phyloP scores from a whole-genome alignment of 2,329 filamentous ascomycete species.

The Exophiala bonariae region DNA sequence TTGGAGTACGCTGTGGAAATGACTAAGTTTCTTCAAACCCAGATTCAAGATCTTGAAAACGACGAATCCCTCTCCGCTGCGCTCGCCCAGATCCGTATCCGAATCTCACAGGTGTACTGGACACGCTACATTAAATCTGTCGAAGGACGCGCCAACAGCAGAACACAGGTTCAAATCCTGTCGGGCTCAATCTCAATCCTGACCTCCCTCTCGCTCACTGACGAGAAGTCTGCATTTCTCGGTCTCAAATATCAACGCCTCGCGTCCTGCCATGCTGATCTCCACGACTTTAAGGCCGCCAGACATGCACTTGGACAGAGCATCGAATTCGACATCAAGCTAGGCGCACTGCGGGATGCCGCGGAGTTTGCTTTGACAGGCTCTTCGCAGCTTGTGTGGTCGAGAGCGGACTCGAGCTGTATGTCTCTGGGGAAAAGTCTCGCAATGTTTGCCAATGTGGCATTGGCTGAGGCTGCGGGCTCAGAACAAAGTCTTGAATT shows the following conservation, averaged over 20 bases:
- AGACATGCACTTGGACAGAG: constrained; percentile 40
- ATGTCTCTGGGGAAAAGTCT: constrained; percentile 39
- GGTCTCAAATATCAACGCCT: constrained; percentile 47
- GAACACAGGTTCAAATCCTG: constrained; percentile 39
- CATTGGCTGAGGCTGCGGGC: constrained; percentile 1
- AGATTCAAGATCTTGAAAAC: not conserved
- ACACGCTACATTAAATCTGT: constrained; percentile 46
- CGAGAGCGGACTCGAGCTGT: constrained; percentile 36
- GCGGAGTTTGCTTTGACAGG: constrained; percentile 28
- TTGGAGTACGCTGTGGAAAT: constrained; percentile 22
- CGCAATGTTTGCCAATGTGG: constrained; percentile 4
- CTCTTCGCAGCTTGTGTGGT: constrained; percentile 32
- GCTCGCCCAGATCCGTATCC: constrained; percentile 17
- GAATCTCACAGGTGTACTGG: constrained; percentile 49
- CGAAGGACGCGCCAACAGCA: constrained; percentile 34
- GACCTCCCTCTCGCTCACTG: constrained; percentile 33
- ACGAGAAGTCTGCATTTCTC: constrained; percentile 40
- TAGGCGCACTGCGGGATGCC: constrained; percentile 37
- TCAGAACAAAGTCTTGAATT: constrained; percentile 1
- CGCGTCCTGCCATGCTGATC: constrained; percentile 41
- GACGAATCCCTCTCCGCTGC: not conserved
- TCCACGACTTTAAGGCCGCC: constrained; percentile 36
- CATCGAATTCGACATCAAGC: constrained; percentile 41
- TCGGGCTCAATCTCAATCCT: constrained; percentile 43
- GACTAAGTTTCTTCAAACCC: constrained; percentile 8